Percentiles rank a stretch among this genome's conserved stretches.
phyloP scores from a whole-genome alignment of 257 asterid genomes.

The Scutellaria baicalensis region DNA sequence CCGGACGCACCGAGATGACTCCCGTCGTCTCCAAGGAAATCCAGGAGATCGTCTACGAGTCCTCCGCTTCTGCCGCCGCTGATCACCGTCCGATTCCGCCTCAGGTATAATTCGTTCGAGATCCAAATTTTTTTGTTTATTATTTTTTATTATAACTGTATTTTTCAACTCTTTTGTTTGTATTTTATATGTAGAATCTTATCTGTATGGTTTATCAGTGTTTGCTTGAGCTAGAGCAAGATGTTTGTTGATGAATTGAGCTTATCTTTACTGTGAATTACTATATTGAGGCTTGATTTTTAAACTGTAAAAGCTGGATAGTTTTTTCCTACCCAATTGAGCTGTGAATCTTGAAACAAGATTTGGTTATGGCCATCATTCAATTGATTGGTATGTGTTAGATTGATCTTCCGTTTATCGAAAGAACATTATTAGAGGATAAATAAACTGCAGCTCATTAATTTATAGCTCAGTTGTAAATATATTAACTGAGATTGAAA shows the following conservation, averaged over 20 bases:
- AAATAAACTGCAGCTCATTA: neutral
- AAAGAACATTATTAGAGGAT: neutral
- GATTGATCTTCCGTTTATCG: neutral
- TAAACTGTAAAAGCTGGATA: neutral
- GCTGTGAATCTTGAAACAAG: neutral
- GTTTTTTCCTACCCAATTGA: neutral
- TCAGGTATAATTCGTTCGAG: slow-evolving; percentile 36
- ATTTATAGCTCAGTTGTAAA: neutral
- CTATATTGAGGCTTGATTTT: neutral
- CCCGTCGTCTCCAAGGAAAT: slow-evolving; percentile 81
- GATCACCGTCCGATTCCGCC: slow-evolving; percentile 59
- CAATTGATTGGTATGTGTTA: neutral
- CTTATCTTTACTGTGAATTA: neutral
- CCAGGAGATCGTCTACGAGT: slow-evolving; percentile 66
- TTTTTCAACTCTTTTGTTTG: neutral
- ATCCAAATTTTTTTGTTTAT: slow-evolving; percentile 1
- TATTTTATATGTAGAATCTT: neutral
- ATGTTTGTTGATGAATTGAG: neutral
- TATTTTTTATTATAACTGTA: neutral
- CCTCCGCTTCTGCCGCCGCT: slow-evolving; percentile 32
- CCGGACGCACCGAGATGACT: slow-evolving; percentile 37
- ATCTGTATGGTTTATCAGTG: neutral
- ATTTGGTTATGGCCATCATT: neutral
- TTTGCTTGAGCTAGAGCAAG: neutral
- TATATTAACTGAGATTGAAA: neutral